Conservation (phyloP, 2,329 filamentous ascomycete genomes). For the Tolypocladium sp. region DNA sequence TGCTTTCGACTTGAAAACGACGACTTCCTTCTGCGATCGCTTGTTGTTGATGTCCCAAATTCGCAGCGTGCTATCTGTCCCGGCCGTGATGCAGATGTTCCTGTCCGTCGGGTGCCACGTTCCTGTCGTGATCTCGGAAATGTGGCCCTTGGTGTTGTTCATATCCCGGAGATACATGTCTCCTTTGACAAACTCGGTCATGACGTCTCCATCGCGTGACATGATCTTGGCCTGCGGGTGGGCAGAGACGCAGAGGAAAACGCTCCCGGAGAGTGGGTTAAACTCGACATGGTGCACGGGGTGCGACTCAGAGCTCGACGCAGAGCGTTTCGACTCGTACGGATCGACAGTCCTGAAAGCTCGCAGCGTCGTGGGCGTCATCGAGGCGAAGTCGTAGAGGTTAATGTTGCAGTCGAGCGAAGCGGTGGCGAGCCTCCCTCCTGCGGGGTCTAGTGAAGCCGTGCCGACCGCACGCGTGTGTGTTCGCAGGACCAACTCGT, state of each 20-base stretch:
- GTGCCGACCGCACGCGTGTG: slow-evolving; percentile 83
- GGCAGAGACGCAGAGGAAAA: slow-evolving; percentile 79
- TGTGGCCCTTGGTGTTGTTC: slow-evolving; percentile 94
- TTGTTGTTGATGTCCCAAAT: slow-evolving; percentile 97
- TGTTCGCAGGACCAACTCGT: slow-evolving; percentile 87
- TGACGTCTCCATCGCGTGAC: slow-evolving; percentile 75
- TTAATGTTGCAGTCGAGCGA: slow-evolving; percentile 89
- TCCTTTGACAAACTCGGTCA: slow-evolving; percentile 89
- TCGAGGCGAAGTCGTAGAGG: slow-evolving; percentile 87
- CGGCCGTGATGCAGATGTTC: slow-evolving; percentile 81
- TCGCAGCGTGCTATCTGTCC: slow-evolving; percentile 87
- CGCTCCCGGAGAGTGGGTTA: slow-evolving; percentile 69
- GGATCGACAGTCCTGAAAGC: slow-evolving; percentile 92
- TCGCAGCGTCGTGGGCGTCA: slow-evolving; percentile 89
- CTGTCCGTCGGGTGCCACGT: slow-evolving; percentile 85
- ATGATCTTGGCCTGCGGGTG: slow-evolving; percentile 86
- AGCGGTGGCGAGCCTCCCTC: slow-evolving; percentile 77
- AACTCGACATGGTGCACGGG: slow-evolving; percentile 81
- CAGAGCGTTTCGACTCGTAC: slow-evolving; percentile 60
- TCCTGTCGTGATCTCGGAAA: slow-evolving; percentile 82
- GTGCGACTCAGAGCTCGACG: slow-evolving; percentile 70
- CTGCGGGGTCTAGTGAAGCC: slow-evolving; percentile 74
- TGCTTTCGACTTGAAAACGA: slow-evolving; percentile 92
- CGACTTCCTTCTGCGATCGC: slow-evolving; percentile 81
- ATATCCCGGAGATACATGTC: slow-evolving; percentile 98